Base-by-base conservation (phyloP, 176 grass and related monocot genomes). In the Rhynchospora tenuis region DNA sequence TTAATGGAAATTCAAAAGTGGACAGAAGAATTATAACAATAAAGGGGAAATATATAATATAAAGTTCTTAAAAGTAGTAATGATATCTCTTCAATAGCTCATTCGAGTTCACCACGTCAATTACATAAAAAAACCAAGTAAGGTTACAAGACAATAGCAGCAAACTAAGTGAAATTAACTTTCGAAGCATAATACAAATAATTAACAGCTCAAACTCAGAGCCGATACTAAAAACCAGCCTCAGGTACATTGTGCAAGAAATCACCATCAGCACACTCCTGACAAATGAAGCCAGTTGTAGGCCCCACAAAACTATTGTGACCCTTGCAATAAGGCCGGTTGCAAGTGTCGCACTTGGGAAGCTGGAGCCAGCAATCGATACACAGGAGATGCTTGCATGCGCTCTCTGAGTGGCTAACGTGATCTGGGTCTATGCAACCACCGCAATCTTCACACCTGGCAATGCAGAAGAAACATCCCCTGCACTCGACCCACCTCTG, bases 261-360 rank as follows among this genome's bases (percentile, higher is more conserved):
- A 79, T 48, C 52, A 2, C 86, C 88, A 5, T 89, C 89, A 29
- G 10, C 51, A 81, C 93, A 99, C 64, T 83, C 86, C 10, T 91
- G 89, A 81, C 96, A 90, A 28, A 89, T 79, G 47, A 95, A 93
- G 28, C 89, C 88, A 62, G 70, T 81, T 9, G 81, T 83, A 0
- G 63, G 47, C 19, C 79, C 84, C 71, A 80, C 76, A 6, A 88
- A 23, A 78, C 84, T 85, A 22, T 64, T 86, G 82, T 95, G 88
- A 17, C 81, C 71, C 56, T 88, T 60, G 51, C 96, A 99, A 57
- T 93, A 95, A 44, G 96, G 96, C 47, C 88, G 82, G 69, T 95
- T 99, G 80, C 96, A 99, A 27, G 83, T 88, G 66, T 88, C 81
- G 38, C 96, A 99, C 84, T 95, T 99, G 0, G 86, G 88, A 64